Evolutionary conservation across 768 basidiomycete species (phyloP).

Genomic region (Leccinum pellstonianum): DNA sequence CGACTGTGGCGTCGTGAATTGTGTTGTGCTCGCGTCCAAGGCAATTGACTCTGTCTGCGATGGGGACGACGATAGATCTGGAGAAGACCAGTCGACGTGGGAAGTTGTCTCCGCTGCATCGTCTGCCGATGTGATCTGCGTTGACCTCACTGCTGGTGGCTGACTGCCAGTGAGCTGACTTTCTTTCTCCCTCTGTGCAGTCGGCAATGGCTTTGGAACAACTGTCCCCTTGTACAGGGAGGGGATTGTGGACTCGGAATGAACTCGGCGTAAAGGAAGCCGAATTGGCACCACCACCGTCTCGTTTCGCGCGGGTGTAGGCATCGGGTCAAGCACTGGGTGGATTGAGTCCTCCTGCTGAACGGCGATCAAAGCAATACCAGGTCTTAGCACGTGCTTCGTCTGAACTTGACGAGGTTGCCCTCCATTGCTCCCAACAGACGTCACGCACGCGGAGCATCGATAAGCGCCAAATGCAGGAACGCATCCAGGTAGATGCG

Average conservation of each 20-base stretch:
- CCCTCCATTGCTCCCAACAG: background rate
- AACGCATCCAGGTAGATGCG: background rate
- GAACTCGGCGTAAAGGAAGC: background rate
- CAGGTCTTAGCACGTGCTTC: background rate
- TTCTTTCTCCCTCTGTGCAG: background rate
- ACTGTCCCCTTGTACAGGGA: background rate
- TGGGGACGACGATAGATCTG: constrained; percentile 5
- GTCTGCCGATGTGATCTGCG: background rate
- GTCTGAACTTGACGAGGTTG: background rate
- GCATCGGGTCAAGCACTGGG: background rate
- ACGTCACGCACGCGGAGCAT: background rate
- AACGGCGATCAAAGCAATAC: background rate
- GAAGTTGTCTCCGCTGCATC: background rate
- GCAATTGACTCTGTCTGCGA: constrained; percentile 8
- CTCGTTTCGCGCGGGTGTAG: background rate
- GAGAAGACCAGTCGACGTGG: background rate
- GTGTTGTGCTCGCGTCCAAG: background rate
- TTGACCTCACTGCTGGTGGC: background rate
- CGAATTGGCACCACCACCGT: background rate
- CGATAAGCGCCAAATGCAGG: background rate
- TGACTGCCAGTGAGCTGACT: background rate
- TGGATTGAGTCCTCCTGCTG: background rate
- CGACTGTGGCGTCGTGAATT: background rate
- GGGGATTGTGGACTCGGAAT: background rate
- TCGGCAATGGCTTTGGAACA: background rate